Percentiles rank a stretch among this genome's conserved stretches.
Evolutionary conservation across 208 protist species (phyloP).

Genomic region (Borovskyia barvae): DNA sequence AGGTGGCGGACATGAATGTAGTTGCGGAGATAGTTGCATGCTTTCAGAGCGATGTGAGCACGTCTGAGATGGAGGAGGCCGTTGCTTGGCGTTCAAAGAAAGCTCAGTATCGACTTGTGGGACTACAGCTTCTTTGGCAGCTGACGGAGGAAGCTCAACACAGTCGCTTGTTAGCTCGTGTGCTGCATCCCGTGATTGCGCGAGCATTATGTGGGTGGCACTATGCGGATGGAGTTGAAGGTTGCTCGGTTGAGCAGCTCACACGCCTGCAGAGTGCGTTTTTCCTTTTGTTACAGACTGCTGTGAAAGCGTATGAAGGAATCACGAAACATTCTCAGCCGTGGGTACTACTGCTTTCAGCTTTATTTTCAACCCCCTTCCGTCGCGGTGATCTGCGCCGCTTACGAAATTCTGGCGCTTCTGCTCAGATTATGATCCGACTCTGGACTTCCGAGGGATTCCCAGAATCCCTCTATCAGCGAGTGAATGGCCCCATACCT

Average conservation of each 20-base stretch:
- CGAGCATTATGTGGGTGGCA: slow-evolving; percentile 81
- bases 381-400: slow-evolving; percentile 58
- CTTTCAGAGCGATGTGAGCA: slow-evolving; percentile 62
- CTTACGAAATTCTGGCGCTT: slow-evolving; percentile 29
- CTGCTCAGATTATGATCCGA: slow-evolving; percentile 15
- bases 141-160: slow-evolving; percentile 73
- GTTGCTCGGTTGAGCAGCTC: slow-evolving; percentile 77
- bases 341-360: slow-evolving; percentile 59
- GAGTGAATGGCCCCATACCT: slow-evolving; percentile 61
- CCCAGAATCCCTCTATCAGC: slow-evolving; percentile 17
- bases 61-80: slow-evolving; percentile 44
- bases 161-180: slow-evolving; percentile 40
- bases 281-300: slow-evolving; percentile 71
- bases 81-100: slow-evolving; percentile 56
- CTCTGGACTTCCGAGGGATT: slow-evolving; percentile 13
- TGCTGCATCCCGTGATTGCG: slow-evolving; percentile 77
- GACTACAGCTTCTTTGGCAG: slow-evolving; percentile 69
- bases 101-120: slow-evolving; percentile 70
- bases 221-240: slow-evolving; percentile 79
- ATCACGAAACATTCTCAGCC: slow-evolving; percentile 17
- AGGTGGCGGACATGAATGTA: slow-evolving; percentile 33
- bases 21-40: slow-evolving; percentile 57
- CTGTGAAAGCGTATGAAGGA: slow-evolving; percentile 24
- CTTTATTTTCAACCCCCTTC: slow-evolving; percentile 59
- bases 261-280: slow-evolving; percentile 75